Evolutionary conservation across 2,329 filamentous ascomycete species (phyloP), one percentile per base, ranked within the genome.

Genomic region (Sphaerulina vaccinii): DNA sequence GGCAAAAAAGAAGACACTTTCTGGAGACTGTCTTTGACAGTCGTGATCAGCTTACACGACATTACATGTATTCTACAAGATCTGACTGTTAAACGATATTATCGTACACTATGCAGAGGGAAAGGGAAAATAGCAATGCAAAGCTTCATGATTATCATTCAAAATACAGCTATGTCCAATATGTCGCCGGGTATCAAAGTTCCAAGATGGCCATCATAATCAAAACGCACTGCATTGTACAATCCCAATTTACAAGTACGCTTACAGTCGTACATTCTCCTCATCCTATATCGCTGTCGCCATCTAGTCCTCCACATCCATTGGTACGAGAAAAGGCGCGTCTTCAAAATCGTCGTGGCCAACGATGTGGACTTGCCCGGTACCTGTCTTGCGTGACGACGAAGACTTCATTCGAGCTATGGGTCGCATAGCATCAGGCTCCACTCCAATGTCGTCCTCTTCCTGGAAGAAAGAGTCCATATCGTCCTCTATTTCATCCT

Each of bases 261-360:
- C 27, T 11, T 32, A 10, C 16, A 39, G 18, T 21, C 18, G 32
- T 35, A 15, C 37, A 13, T 8, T 21, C 18, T 1, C 19, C 18
- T 13, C 16, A 5, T 18, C 42, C 13, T 32, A 18, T 43, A 49
- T 18, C 57, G 29, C 18, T 50, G n/a, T 13, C 24, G 11, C 3
- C 27, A 10, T 11, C 27, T 32, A 32, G 5, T 32, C 6, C 27
- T 32, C 27, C 27, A 32, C 39, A 3, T 63, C 62, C 60, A 62
- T 64, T 2, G 68, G 68, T 52, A 55, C 47, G 56, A 75, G 51
- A 42, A 90, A 90, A 1, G 80, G 76, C 0, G 86, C 86, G 52
- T 90, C 86, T 51, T 79, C 83, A 66, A 89, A 89, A 65, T 89
- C 85, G 36, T 72, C 72, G 67, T 67, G 57, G 70, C 71, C 51